These are phyloP conservation scores for Kalmanozyma brasiliensis DNA, from an alignment of 1,284 basidiomycete genomes.

Conservation along the genomic window DNA sequence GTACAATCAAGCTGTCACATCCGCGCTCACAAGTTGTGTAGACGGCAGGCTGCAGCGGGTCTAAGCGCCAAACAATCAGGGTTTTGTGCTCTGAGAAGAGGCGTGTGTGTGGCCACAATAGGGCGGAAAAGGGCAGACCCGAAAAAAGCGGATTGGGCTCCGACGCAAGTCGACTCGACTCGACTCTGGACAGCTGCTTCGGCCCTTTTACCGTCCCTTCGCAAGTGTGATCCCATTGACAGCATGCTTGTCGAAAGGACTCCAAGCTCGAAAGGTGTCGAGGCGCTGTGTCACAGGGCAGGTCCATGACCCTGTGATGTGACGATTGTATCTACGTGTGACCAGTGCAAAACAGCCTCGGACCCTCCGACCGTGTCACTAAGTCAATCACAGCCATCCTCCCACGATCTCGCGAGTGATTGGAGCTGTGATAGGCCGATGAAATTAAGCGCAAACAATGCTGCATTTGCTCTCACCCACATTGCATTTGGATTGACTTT, in stretches of 20 bases:
- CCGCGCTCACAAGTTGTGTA: conserved; percentile 10
- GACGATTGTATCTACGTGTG: neutral
- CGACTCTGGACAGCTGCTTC: neutral
- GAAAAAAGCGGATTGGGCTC: neutral
- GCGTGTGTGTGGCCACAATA: neutral
- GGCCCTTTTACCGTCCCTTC: too few relatives aligned
- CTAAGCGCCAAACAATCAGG: neutral
- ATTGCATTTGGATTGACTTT: neutral
- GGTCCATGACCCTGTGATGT: neutral
- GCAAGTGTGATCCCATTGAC: too few relatives aligned
- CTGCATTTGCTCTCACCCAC: neutral
- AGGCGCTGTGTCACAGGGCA: too few relatives aligned
- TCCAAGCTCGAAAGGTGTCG: too few relatives aligned
- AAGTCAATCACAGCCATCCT: too few relatives aligned
- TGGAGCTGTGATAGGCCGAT: conserved; percentile 14
- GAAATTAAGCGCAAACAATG: conserved; percentile 11
- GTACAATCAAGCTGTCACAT: conserved; percentile 29
- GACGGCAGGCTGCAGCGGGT: neutral
- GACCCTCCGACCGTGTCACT: neutral
- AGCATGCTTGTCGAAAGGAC: too few relatives aligned
- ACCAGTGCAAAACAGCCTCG: neutral
- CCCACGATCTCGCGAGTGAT: conserved; percentile 7
- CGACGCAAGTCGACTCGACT: conserved; percentile 26
- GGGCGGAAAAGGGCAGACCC: neutral
- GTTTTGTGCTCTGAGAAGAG: conserved; percentile 2